Evolutionary conservation across 2,329 filamentous ascomycete species (phyloP).

Genomic region (Colletotrichum tanaceti): DNA sequence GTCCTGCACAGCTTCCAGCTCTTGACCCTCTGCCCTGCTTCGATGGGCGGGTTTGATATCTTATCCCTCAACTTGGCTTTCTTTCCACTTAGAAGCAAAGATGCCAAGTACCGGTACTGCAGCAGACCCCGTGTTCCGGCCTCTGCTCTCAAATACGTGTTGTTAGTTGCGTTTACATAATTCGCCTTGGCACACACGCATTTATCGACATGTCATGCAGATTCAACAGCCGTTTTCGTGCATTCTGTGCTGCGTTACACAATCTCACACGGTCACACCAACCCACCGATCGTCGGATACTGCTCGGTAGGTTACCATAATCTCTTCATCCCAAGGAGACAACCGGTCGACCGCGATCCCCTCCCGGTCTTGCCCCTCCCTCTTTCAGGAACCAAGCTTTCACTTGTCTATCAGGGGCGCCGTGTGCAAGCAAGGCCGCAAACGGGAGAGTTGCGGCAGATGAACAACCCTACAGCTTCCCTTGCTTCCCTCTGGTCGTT

Average conservation of each 20-base stretch:
- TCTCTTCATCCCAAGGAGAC: constrained; percentile 7
- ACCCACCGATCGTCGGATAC: not conserved
- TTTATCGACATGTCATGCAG: not conserved
- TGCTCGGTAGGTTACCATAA: not conserved
- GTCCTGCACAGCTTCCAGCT: not conserved
- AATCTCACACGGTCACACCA: not conserved
- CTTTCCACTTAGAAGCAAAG: not conserved
- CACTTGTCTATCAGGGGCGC: constrained; percentile 5
- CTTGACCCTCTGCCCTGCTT: not conserved
- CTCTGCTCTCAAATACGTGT: not conserved
- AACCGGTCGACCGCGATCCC: constrained; percentile 4
- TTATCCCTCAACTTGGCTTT: not conserved
- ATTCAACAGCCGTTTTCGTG: not conserved
- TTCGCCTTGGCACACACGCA: not conserved
- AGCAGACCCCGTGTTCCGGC: not conserved
- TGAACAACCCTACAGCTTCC: not conserved
- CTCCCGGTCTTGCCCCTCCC: not conserved
- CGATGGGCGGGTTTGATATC: not conserved
- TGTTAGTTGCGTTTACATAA: no score
- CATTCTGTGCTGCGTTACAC: not conserved
- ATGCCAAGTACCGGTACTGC: constrained; percentile 20
- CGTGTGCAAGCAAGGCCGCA: constrained; percentile 1
- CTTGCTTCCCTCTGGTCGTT: constrained; percentile 7
- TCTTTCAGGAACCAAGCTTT: not conserved
- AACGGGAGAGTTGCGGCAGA: not conserved